Percentiles rank a stretch among this genome's conserved stretches.
These are phyloP conservation scores for Neofusicoccum ribis DNA, from an alignment of 2,329 filamentous ascomycete genomes.

Conservation along the genomic window DNA sequence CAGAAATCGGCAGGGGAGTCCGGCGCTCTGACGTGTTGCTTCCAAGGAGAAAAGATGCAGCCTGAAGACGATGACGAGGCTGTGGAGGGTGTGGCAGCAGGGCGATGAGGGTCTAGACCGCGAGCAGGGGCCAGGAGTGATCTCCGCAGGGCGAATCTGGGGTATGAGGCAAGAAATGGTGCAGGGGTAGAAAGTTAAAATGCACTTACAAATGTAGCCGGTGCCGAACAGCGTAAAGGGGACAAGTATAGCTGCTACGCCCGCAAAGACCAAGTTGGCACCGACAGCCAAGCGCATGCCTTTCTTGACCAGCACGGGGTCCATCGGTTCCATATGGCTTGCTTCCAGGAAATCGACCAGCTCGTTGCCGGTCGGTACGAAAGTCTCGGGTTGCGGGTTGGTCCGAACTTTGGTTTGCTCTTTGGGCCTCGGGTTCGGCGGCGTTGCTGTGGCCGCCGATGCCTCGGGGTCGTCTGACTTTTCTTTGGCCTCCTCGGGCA, in stretches of 20 bases:
- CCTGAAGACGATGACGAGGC: background rate
- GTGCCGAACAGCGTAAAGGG: constrained; percentile 44
- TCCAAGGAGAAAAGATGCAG: background rate
- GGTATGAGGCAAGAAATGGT: background rate
- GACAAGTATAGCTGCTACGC: constrained; percentile 39
- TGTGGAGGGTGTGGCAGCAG: background rate
- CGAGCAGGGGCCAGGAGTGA: background rate
- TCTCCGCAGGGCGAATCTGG: background rate
- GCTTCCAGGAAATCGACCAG: constrained; percentile 45
- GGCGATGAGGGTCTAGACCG: background rate
- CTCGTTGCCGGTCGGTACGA: constrained; percentile 40
- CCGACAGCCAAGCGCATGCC: constrained; percentile 39
- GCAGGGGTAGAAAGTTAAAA: background rate
- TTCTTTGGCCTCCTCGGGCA: background rate
- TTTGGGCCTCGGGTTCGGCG: background rate
- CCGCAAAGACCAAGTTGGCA: constrained; percentile 39
- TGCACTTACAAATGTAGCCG: constrained; percentile 33
- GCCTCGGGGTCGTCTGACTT: background rate
- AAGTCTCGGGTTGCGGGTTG: constrained; percentile 25
- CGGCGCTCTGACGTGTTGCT: background rate
- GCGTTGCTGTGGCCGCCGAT: background rate
- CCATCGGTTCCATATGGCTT: constrained; percentile 45
- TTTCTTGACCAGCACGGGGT: constrained; percentile 38
- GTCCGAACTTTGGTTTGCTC: background rate
- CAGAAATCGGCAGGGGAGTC: background rate